Evolutionary conservation across 208 protist genomes (phyloP).

Genomic region (Strigomonas oncopelti): DNA sequence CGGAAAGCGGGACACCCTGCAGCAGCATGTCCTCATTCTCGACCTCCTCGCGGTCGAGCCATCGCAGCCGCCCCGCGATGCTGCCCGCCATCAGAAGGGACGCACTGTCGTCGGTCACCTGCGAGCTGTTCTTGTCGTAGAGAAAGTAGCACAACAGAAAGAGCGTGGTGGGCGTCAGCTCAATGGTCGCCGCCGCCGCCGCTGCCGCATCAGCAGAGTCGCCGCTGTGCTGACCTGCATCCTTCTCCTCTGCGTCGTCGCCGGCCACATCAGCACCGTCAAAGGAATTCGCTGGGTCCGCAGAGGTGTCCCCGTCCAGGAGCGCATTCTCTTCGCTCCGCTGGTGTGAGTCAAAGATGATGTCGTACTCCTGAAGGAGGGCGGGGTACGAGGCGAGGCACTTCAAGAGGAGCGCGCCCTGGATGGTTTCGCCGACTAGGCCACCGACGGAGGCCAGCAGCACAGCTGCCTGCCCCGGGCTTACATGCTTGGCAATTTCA

Average conservation of each 20-base stretch:
- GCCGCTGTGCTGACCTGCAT: background rate
- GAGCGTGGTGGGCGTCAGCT: background rate
- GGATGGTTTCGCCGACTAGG: background rate
- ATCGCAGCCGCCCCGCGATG: background rate
- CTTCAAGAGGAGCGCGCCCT: background rate
- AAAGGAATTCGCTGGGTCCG: too few relatives aligned
- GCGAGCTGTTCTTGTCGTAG: background rate
- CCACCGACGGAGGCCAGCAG: conserved; percentile 4
- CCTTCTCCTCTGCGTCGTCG: background rate
- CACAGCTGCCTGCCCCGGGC: background rate
- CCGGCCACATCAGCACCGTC: too few relatives aligned
- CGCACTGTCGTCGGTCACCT: background rate
- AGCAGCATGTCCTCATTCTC: too few relatives aligned
- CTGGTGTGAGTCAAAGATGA: background rate
- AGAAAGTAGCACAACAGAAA: background rate
- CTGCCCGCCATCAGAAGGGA: background rate
- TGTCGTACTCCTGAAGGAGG: background rate
- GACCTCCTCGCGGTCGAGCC: background rate
- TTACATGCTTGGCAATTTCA: background rate
- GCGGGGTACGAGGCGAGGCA: background rate
- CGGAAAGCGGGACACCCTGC: too few relatives aligned
- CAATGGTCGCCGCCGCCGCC: background rate
- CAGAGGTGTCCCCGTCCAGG: background rate
- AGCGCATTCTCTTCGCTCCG: background rate
- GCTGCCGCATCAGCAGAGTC: conserved; percentile 1